phyloP scores from a whole-genome alignment of 148 eudicot genomes.

The Camellia lanceoleosa region DNA sequence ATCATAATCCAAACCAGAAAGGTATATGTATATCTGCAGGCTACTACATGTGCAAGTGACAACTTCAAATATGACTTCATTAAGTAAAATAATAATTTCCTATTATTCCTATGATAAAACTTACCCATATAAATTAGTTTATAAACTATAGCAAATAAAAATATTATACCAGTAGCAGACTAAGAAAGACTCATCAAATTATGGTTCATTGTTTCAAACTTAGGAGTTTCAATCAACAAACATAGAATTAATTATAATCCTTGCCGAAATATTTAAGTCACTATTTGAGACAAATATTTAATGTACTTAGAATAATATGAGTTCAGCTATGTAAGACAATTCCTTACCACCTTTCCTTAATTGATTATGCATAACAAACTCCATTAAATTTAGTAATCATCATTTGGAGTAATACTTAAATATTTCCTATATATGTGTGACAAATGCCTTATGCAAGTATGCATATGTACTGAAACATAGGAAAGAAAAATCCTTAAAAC shows the following conservation, averaged over 20 bases:
- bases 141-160: neutral
- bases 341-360: neutral
- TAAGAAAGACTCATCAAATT: neutral
- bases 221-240: neutral
- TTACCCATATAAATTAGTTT: neutral
- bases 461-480: neutral
- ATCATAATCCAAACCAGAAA: neutral
- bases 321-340: neutral
- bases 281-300: neutral
- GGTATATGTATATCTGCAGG: too few species aligned
- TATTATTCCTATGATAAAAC: too few species aligned
- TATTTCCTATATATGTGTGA: neutral
- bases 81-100: too few species aligned
- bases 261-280: neutral
- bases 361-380: neutral
- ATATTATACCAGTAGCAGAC: neutral
- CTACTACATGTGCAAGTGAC: neutral
- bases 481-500: constrained; percentile 26
- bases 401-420: neutral
- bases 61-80: too few species aligned
- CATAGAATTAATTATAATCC: neutral
- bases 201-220: neutral
- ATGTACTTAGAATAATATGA: neutral
- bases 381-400: neutral
- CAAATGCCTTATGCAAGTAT: neutral